Evolutionary conservation across 306 rosid species (phyloP), one percentile per base, ranked within the genome.

Genomic region (Rosa lucieae): DNA sequence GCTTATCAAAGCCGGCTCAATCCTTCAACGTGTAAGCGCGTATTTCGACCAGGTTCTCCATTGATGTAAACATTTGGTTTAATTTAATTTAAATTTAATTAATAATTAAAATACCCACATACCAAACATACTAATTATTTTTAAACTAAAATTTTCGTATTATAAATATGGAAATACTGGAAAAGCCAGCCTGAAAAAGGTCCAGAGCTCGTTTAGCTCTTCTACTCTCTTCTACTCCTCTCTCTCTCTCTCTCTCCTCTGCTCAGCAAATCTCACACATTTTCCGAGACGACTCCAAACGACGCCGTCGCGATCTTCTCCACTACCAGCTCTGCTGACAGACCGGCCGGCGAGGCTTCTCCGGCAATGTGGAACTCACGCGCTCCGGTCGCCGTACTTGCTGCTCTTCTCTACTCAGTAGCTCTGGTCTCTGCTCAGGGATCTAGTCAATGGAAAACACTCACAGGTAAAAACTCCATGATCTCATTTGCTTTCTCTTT

Each of bases 381-480:
- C 89, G 83, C 89, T 85, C 69, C 78, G 18, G 44, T 73, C 66
- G 40, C 26, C 23, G 5, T 84, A 13, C 82, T 88, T 5, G 44
- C 73, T 70, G 81, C 89, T n/a, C 78, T 88, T 74, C 84, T 35
- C 18, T 37, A 83, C 78, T 85, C 78, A 10, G 58, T 85, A 18
- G 77, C 82, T 44, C 80, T 80, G 68, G 97, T 91, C 67, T 89
- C 92, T 47, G 97, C 97, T 87, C 90, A 90, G 93, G 81, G 93
- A 90, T 90, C 97, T 84, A 43, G 65, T 78, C 72, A 5, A 37
- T 95, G 96, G 99, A 80, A 83, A 26, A 92, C 99, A 13, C 94
- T 92, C 23, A 8, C 2, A 97, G 99, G 92, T 69, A 13, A 72
- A 75, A 6, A 0, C 72, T 26, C 67, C 52, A 11, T 8, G 43